A percentile compares a stretch with the other conserved stretches of the same genome.
Conservation (phyloP, 2,329 filamentous ascomycete genomes). For the Colletotrichum sp. region DNA sequence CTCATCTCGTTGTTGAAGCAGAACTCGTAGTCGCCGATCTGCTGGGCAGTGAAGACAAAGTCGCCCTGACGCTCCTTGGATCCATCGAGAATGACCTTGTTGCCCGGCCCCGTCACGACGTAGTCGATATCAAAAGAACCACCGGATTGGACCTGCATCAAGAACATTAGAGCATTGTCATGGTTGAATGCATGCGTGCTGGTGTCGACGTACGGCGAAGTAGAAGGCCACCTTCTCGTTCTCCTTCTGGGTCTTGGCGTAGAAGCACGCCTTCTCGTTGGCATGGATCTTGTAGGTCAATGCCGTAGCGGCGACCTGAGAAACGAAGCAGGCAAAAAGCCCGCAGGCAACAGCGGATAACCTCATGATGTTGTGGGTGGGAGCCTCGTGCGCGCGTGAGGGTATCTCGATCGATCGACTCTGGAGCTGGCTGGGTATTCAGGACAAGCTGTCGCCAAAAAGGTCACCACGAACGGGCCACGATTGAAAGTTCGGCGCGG, state of each 20-base stretch:
- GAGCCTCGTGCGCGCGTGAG: slow-evolving; percentile 12
- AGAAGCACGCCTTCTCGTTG: slow-evolving; percentile 97
- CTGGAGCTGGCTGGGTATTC: slow-evolving; percentile 19
- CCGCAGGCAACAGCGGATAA: slow-evolving; percentile 65
- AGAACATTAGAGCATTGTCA: not conserved
- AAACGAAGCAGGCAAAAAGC: slow-evolving; percentile 74
- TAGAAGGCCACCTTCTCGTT: slow-evolving; percentile 96
- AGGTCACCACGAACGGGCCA: slow-evolving; percentile 21
- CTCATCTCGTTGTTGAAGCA: slow-evolving; percentile 99
- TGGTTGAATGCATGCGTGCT: not conserved
- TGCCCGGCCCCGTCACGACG: slow-evolving; percentile 79
- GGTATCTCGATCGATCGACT: slow-evolving; percentile 8
- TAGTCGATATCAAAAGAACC: slow-evolving; percentile 98
- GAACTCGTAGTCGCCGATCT: slow-evolving; percentile 89
- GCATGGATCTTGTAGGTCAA: slow-evolving; percentile 91
- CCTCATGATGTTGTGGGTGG: slow-evolving; percentile 61
- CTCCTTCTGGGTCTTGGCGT: slow-evolving; percentile 75
- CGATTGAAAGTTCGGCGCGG: slow-evolving; percentile 22
- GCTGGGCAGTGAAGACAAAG: slow-evolving; percentile 94
- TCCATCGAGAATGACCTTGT: slow-evolving; percentile 83
- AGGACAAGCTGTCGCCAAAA: slow-evolving; percentile 30
- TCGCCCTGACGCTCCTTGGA: slow-evolving; percentile 94
- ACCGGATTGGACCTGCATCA: slow-evolving; percentile 86
- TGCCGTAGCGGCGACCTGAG: slow-evolving; percentile 82
- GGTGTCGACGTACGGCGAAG: slow-evolving; percentile 77